Conservation (phyloP, 768 basidiomycete species). For the Pleurotus djamor region DNA sequence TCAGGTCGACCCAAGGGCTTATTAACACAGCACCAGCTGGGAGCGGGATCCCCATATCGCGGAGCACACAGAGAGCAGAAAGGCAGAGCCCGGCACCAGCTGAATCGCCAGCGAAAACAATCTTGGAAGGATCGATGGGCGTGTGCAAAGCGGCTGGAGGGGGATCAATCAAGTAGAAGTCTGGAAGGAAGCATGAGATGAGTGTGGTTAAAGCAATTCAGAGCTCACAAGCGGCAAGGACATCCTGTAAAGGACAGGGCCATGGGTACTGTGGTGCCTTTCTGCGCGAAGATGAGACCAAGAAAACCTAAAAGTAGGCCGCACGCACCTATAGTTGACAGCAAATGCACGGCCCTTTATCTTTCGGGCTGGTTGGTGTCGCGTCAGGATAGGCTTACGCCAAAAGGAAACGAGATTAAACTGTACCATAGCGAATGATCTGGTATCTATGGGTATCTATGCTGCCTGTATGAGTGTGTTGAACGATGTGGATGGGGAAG, state of each 20-base stretch:
- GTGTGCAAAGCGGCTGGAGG: conserved; percentile 63
- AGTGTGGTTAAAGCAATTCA: background rate
- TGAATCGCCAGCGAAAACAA: conserved; percentile 78
- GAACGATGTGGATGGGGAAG: too few species aligned
- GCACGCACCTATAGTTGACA: conserved; percentile 45
- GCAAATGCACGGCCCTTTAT: conserved; percentile 68
- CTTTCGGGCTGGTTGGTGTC: conserved; percentile 55
- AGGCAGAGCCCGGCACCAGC: conserved; percentile 73
- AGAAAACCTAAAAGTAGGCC: background rate
- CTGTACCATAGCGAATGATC: conserved; percentile 55
- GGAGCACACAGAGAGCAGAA: conserved; percentile 56
- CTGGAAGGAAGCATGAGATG: conserved; percentile 22
- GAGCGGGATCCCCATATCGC: conserved; percentile 67
- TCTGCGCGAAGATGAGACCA: conserved; percentile 26
- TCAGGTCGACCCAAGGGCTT: conserved; percentile 85
- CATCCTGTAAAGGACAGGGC: conserved; percentile 76
- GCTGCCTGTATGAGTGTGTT: too few species aligned
- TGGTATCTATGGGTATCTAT: conserved; percentile 66
- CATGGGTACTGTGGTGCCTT: conserved; percentile 86
- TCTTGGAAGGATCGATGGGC: conserved; percentile 60
- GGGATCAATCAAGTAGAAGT: conserved; percentile 73
- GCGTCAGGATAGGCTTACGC: conserved; percentile 2
- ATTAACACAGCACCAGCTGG: conserved; percentile 79
- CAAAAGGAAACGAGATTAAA: background rate
- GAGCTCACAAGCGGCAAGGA: conserved; percentile 64